Evolutionary conservation across 805 yeast species (phyloP), one percentile per base, ranked within the genome.

Genomic region (Spathaspora gorwiae): DNA sequence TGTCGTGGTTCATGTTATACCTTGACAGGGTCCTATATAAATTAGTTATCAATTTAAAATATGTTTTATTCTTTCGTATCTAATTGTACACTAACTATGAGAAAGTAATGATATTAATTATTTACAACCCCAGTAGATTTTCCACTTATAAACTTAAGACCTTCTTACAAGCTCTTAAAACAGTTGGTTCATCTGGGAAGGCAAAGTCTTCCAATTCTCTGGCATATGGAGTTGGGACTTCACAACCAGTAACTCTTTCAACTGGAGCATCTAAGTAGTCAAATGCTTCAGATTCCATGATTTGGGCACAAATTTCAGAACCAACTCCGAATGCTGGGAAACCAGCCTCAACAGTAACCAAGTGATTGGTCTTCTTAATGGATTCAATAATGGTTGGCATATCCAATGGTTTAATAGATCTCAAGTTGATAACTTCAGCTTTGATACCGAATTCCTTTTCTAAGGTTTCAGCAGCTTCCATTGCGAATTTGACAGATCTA

Each of bases 281-380:
- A 56, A 94, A 94, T 44, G 96, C 98, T 72, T 90, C 97, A 47
- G 95, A 82, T 76, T 94, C 99, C 97, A 94, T 90, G 65, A 94
- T 78, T 73, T 90, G 96, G 51, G 98, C 99, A 67, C 90, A 81
- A 61, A 94, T 87, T 79, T 94, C 99, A 44, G 97, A 88, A 63
- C 99, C 99, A 55, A 94, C 95, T 76, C 99, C 98, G 64, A 88
- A 94, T 47, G 89, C 92, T 55, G 99, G 99, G 95, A 81, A 94
- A 50, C 95, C 97, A 40, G 96, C 86, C 77, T 94, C 99, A 49
- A 92, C 97, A 40, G 97, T 84, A 62, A 94, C 84, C 68, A 90
- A 81, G 66, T 95, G 96, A 77, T 89, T 87, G 59, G 99, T 94
- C 83, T 94, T 94, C 80, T 90, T 92, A 62, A 94, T 88, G 33